Evolutionary conservation across 1,139 yeast genomes (phyloP).

Genomic region (Pichia sp.): DNA sequence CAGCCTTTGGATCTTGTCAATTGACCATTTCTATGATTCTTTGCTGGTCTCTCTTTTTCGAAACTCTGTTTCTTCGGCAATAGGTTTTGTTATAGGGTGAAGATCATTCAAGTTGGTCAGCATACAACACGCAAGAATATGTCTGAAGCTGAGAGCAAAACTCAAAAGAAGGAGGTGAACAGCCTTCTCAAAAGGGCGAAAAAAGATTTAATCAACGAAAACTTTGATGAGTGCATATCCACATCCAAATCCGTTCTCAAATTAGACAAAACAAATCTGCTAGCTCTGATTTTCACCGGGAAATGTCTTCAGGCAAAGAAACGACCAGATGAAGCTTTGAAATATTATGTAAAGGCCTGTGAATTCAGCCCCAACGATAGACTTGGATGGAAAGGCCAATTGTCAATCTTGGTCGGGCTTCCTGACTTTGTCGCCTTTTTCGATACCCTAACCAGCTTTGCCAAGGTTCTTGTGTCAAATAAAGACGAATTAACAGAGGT

Average conservation of each 20-base stretch:
- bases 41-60: no score
- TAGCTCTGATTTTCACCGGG: conserved; percentile 62
- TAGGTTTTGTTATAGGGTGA: no score
- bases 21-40: no score
- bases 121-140: background rate
- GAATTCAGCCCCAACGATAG: conserved; percentile 49
- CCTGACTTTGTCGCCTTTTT: conserved; percentile 47
- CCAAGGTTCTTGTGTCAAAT: conserved; percentile 35
- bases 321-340: conserved; percentile 41
- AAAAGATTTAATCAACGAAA: conserved; percentile 8
- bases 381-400: conserved; percentile 80
- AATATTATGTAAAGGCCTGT: conserved; percentile 42
- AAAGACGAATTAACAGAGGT: conserved; percentile 42
- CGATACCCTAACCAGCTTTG: conserved; percentile 39
- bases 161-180: conserved; percentile 7
- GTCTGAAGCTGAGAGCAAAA: background rate
- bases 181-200: conserved; percentile 10
- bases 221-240: conserved; percentile 14
- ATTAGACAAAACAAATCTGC: conserved; percentile 53
- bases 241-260: conserved; percentile 10
- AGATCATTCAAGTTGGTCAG: no score
- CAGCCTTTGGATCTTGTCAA: background rate
- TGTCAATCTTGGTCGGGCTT: conserved; percentile 38
- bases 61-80: no score
- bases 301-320: conserved; percentile 48